Base-by-base conservation (phyloP, 2,329 filamentous ascomycete species). In the Albifimbria verrucaria region DNA sequence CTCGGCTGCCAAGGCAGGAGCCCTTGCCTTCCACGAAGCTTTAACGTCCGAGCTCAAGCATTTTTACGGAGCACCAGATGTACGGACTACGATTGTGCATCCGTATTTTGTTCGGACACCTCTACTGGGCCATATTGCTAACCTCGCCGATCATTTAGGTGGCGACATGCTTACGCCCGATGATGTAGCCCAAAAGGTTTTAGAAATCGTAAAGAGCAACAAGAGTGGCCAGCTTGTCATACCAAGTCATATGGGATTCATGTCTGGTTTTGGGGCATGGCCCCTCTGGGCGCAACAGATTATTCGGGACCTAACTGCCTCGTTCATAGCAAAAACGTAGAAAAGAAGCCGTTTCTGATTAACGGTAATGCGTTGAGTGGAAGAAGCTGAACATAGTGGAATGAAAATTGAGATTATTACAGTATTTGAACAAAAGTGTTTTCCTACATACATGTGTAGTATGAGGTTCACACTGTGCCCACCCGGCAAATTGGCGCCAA, bases 21-120 rank as follows among this genome's bases (percentile, higher is more conserved):
- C 83, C 1, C 67, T 86, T 4, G 71, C 80, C 2, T 85, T 89
- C 69, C 85, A 89, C 64, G 85, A 89, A 65, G 85, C 75, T 0
- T 67, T 86, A 2, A 68, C 74, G 1, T 71, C 74, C 1, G 83
- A 86, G 64, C 65, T 86, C 43, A 70, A 70, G 26, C 79, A 77
- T 7, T 67, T 77, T 7, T 86, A 88, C 65, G 74, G 79, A 25
- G 84, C 84, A 1, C 78, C 77, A 0, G 76, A 75, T 44, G 80
- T 89, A n/a, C 72, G 85, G 32, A 87, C 84, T 1, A 77, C 88
- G 6, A 60, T 85, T 4, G 76, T 88, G 50, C 82, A 80, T 56
- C 85, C 82, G 7, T 15, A 32, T 32, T 32, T 32, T 32, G 26
- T 32, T 7, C 26, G 26, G 26, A 32, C 26, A 32, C 26, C 26